phyloP scores from a whole-genome alignment of 2,329 filamentous ascomycete genomes.

The Saccharata proteae region DNA sequence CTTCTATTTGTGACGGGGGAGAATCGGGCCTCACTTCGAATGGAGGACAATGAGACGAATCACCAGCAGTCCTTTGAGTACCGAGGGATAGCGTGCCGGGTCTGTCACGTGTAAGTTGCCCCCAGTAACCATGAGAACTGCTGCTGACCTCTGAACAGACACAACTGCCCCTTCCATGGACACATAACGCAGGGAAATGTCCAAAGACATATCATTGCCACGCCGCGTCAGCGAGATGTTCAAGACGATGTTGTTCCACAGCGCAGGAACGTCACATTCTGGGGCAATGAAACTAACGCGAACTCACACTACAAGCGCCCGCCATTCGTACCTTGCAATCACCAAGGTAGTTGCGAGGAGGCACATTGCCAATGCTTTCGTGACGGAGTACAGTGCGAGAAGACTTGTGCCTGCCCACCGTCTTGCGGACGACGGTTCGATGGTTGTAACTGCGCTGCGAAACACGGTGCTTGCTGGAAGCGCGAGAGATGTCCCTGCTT shows the following conservation, averaged over 20 bases:
- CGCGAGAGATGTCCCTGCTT: constrained; percentile 52
- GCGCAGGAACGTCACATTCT: constrained; percentile 8
- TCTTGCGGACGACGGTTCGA: constrained; percentile 41
- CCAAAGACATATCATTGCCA: constrained; percentile 12
- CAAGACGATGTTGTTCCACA: constrained; percentile 2
- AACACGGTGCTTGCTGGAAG: constrained; percentile 34
- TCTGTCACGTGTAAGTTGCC: constrained; percentile 20
- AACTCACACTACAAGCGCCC: constrained; percentile 43
- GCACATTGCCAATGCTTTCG: constrained; percentile 50
- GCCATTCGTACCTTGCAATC: constrained; percentile 53
- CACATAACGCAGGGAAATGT: constrained; percentile 15
- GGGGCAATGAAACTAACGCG: constrained; percentile 18
- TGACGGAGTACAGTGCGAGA: constrained; percentile 55
- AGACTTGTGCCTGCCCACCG: constrained; percentile 54
- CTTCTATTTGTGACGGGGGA: too few relatives aligned
- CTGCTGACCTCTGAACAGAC: constrained; percentile 12
- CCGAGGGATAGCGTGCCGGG: constrained; percentile 15
- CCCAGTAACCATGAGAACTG: neutral
- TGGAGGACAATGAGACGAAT: constrained; percentile 2
- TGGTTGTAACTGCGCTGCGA: constrained; percentile 28
- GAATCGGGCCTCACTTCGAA: too few relatives aligned
- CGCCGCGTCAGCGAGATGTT: constrained; percentile 7
- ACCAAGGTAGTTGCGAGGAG: constrained; percentile 53
- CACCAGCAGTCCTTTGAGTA: constrained; percentile 11
- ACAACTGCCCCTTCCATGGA: constrained; percentile 30